Conservation (phyloP, 2,329 filamentous ascomycete genomes). For the Hypomyces rosellus region DNA sequence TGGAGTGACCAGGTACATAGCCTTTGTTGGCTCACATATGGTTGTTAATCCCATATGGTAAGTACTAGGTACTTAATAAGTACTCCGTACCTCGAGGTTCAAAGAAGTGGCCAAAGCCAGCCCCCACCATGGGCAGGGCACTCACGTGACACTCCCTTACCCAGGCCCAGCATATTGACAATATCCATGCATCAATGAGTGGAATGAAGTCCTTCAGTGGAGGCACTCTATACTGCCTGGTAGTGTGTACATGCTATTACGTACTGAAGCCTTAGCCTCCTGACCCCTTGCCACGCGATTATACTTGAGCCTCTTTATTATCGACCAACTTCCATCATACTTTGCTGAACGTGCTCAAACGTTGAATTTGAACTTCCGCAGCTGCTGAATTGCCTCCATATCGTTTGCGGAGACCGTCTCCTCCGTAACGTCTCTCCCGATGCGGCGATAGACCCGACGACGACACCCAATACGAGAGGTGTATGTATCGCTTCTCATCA, state of each 20-base stretch:
- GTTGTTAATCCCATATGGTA: too few species aligned
- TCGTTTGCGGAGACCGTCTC: conserved; percentile 6
- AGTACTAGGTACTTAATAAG: too few species aligned
- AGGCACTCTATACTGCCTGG: too few species aligned
- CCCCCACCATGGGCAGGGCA: too few species aligned
- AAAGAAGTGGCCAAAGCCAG: too few species aligned
- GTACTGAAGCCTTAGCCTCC: neutral
- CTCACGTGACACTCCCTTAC: neutral
- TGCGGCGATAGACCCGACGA: conserved; percentile 29
- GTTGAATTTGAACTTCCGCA: neutral
- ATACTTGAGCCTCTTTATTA: neutral
- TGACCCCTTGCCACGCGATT: conserved; percentile 1
- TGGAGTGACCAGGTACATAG: too few species aligned
- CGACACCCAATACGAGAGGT: conserved; percentile 27
- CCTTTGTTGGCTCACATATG: too few species aligned
- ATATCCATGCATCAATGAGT: too few species aligned
- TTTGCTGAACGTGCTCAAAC: neutral
- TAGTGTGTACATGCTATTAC: neutral
- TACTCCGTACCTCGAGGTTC: too few species aligned
- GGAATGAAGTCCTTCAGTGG: too few species aligned
- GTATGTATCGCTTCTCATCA: conserved; percentile 21
- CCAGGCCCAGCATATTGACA: too few species aligned
- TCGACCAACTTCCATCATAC: neutral
- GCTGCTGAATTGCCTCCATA: neutral
- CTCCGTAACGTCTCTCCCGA: conserved; percentile 22